These are phyloP conservation scores for Hamigera avellanea DNA, from an alignment of 495 filamentous ascomycete genomes.

Conservation along the genomic window DNA sequence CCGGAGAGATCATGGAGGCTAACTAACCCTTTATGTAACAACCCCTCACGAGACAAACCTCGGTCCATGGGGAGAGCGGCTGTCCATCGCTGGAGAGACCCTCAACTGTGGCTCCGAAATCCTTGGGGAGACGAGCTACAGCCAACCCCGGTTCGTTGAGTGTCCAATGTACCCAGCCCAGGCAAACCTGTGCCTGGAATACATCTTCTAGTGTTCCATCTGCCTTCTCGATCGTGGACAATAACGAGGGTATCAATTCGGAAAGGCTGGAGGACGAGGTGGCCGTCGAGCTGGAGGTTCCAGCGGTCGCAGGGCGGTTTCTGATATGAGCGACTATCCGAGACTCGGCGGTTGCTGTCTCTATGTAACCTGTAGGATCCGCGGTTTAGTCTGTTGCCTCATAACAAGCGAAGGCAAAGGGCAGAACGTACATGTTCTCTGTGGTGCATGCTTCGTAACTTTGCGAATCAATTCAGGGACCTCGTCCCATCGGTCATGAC, in stretches of 20 bases:
- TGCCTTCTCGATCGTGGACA: conserved; percentile 55
- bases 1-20: no score
- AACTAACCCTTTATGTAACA: conserved; percentile 57
- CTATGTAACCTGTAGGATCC: conserved; percentile 52
- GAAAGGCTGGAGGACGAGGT: conserved; percentile 43
- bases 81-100: conserved; percentile 33
- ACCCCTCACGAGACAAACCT: conserved; percentile 67
- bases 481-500: conserved; percentile 77
- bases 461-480: conserved; percentile 86
- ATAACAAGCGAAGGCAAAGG: background rate
- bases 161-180: conserved; percentile 74
- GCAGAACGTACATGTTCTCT: conserved; percentile 57
- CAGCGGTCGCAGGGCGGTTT: conserved; percentile 20
- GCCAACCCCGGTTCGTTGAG: conserved; percentile 55
- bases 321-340: conserved; percentile 44
- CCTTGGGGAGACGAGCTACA: conserved; percentile 47
- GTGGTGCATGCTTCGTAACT: conserved; percentile 83
- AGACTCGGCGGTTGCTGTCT: conserved; percentile 63
- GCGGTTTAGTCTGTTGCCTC: background rate
- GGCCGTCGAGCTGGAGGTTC: conserved; percentile 25
- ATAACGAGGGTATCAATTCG: conserved; percentile 45
- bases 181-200: conserved; percentile 67
- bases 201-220: conserved; percentile 50
- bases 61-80: conserved; percentile 55
- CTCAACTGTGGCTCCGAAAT: conserved; percentile 40